A percentile compares a stretch with the other conserved stretches of the same genome.
phyloP scores from a whole-genome alignment of 176 grass and related monocot species.

The Hyparrhenia diplandra region DNA sequence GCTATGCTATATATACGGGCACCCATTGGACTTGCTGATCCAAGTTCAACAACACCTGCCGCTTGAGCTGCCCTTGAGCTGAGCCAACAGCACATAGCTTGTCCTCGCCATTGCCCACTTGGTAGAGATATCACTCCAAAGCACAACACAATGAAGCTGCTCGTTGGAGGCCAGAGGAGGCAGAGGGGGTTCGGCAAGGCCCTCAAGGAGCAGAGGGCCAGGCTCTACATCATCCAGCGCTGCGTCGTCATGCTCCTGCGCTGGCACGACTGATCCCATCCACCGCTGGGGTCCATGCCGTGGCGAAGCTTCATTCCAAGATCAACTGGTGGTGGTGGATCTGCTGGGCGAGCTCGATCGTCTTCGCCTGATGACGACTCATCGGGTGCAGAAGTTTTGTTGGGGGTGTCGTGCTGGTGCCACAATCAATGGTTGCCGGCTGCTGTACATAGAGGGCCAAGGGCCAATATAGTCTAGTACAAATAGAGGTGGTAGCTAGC shows the following conservation, averaged over 20 bases:
- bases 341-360: neutral
- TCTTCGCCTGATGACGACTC: neutral
- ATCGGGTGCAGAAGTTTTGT: slow-evolving; percentile 13
- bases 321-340: neutral
- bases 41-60: neutral
- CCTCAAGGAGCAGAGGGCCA: slow-evolving; percentile 41
- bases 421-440: slow-evolving; percentile 19
- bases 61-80: neutral
- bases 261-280: slow-evolving; percentile 31
- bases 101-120: neutral
- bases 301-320: neutral
- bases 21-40: neutral
- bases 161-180: slow-evolving; percentile 35
- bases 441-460: slow-evolving; percentile 39
- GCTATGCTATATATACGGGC: slow-evolving; percentile 23
- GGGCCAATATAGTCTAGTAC: neutral
- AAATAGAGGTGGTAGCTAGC: slow-evolving; percentile 4
- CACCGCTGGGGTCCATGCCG: neutral
- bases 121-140: no score
- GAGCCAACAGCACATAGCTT: neutral
- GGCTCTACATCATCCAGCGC: slow-evolving; percentile 58
- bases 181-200: slow-evolving; percentile 35
- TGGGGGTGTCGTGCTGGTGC: neutral
- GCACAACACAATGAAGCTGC: slow-evolving; percentile 40
- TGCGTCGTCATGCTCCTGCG: slow-evolving; percentile 57